These are phyloP conservation scores for Lactarius evosmus DNA, from an alignment of 768 basidiomycete species.

Conservation along the genomic window DNA sequence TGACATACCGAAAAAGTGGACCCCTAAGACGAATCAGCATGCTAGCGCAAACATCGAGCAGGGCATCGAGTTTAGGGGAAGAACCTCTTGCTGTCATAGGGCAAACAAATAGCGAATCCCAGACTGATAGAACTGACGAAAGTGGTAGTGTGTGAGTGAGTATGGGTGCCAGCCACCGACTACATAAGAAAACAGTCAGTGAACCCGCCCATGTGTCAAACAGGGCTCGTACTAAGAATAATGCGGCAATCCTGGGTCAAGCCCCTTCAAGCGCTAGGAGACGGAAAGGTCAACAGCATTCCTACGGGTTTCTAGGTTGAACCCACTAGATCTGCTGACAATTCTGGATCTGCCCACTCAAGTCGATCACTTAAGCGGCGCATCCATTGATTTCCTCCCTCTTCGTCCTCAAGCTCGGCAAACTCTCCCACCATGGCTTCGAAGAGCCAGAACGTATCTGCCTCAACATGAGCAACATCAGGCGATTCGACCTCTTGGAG, in stretches of 20 bases:
- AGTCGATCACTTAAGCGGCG: slow-evolving; percentile 57
- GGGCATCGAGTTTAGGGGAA: slow-evolving; percentile 61
- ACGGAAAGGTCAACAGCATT: slow-evolving; percentile 7
- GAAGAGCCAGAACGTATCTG: slow-evolving; percentile 81
- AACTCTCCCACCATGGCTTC: slow-evolving; percentile 72
- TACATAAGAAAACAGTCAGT: slow-evolving; percentile 30
- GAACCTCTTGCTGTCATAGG: slow-evolving; percentile 49
- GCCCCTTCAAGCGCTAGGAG: slow-evolving; percentile 54
- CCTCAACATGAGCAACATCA: slow-evolving; percentile 66
- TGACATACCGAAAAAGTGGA: slow-evolving; percentile 52
- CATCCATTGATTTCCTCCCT: slow-evolving; percentile 60
- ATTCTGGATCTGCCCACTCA: slow-evolving; percentile 59
- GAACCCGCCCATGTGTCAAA: slow-evolving; percentile 1
- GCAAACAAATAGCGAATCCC: slow-evolving; percentile 70
- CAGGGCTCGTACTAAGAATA: slow-evolving; percentile 66
- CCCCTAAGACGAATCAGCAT: slow-evolving; percentile 61
- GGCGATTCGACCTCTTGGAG: slow-evolving; percentile 57
- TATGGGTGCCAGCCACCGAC: slow-evolving; percentile 73
- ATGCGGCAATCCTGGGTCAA: slow-evolving; percentile 71
- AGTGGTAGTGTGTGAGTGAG: slow-evolving; percentile 72
- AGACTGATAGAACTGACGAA: slow-evolving; percentile 53
- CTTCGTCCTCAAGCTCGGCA: slow-evolving; percentile 68
- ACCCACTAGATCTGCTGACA: slow-evolving; percentile 57
- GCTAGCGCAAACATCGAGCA: slow-evolving; percentile 67
- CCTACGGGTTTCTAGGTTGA: not conserved